Base-by-base conservation (phyloP, 495 filamentous ascomycete species). In the Chaetomidium leptoderma region DNA sequence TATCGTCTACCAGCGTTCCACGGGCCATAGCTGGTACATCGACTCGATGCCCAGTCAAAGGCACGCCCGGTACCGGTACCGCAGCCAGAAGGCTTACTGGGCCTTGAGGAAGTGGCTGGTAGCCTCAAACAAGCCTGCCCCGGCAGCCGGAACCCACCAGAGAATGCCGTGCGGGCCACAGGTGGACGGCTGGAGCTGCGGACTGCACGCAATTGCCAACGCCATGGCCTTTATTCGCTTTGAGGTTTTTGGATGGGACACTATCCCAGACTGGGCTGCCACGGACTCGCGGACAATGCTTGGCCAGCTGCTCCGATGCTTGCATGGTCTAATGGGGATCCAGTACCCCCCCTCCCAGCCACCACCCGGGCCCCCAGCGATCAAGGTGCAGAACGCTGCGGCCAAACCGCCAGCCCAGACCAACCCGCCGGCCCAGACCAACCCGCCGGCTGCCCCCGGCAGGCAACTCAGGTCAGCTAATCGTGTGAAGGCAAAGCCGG, bases 201-300 rank as follows among this genome's bases (percentile, higher is more conserved):
- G 51, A 4, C 27, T 68, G 0, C 63, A 63, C 24, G 16, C 13
- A 4, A 58, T 68, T 7, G 58, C 51, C 10, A 63, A 63, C 26
- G 32, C 46, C 24, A 35, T 63, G 36, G 55, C 52, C 16, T 66
- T 63, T 37, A 6, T 61, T 23, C 57, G 58, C 8, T 62, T 55
- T 23, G 60, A 59, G 10, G 10, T 48, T 1, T 16, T 63, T 6
- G 58, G 63, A 2, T 68, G 63, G 63, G 4, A 64, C 1, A 37
- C 37, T 0, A 29, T 64, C 4, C 14, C 17, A 0, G 36, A 10
- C 6, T 35, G 54, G 39, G n/a, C 11, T n/a, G 10, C 0, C 16
- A 7, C 2, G 14, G 7, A 29, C 2, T n/a, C 47, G 3, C 24
- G 21, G 33, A 19, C 19, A n/a, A 44, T 48, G 32, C 24, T 13